A percentile compares a stretch with the other conserved stretches of the same genome.
These are phyloP conservation scores for Amoeboradix gromovi DNA, from an alignment of 371 early-diverging fungal species.

Conservation along the genomic window DNA sequence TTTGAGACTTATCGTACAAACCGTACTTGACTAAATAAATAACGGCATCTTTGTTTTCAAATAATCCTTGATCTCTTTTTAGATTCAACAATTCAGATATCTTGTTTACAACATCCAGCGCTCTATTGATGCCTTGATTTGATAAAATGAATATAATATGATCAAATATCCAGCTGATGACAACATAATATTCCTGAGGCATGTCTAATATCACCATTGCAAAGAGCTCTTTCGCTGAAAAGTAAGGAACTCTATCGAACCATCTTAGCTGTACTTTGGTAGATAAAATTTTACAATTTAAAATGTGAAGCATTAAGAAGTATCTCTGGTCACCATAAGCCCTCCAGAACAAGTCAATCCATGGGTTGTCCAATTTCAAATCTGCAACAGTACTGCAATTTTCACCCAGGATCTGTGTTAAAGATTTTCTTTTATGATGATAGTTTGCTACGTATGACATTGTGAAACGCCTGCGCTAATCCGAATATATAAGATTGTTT, in stretches of 20 bases:
- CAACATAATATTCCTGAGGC: neutral
- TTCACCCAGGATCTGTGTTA: too few relatives aligned
- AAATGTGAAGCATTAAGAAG: neutral
- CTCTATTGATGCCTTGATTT: neutral
- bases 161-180: neutral
- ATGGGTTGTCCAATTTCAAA: neutral
- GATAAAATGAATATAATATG: neutral
- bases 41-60: neutral
- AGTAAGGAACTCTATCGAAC: neutral
- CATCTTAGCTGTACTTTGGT: neutral
- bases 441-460: too few relatives aligned
- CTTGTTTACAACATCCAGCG: neutral
- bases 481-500: too few relatives aligned
- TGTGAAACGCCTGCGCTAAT: too few relatives aligned
- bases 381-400: neutral
- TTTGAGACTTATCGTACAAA: neutral
- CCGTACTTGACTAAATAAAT: neutral
- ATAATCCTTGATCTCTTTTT: neutral
- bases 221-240: neutral
- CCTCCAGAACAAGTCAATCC: neutral
- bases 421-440: too few relatives aligned
- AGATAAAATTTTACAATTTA: neutral
- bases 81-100: neutral
- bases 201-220: neutral
- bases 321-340: neutral